A percentile compares a stretch with the other conserved stretches of the same genome.
Evolutionary conservation across 208 protist species (phyloP).

Genomic region (Angomonas desouzai): DNA sequence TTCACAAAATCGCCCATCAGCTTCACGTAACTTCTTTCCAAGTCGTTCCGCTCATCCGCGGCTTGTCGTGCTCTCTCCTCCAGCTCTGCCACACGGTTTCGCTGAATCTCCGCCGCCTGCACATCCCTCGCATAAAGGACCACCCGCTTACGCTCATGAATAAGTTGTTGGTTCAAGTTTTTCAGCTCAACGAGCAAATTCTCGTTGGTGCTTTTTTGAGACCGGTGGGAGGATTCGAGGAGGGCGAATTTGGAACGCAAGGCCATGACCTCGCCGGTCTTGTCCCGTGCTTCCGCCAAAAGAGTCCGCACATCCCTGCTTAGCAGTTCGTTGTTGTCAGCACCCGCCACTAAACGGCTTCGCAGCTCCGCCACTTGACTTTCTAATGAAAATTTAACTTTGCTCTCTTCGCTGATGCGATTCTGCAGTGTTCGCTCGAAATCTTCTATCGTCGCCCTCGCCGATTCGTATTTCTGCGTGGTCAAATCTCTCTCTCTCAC

Average conservation of each 20-base stretch:
- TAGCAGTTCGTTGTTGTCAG: slow-evolving; percentile 82
- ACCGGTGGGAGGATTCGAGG: slow-evolving; percentile 64
- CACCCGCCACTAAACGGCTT: slow-evolving; percentile 63
- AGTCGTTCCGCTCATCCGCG: slow-evolving; percentile 28
- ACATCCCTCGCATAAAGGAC: slow-evolving; percentile 55
- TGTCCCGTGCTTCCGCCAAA: slow-evolving; percentile 56
- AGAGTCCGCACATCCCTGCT: slow-evolving; percentile 67
- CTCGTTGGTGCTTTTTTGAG: slow-evolving; percentile 82
- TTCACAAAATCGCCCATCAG: slow-evolving; percentile 78
- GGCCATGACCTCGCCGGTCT: slow-evolving; percentile 49
- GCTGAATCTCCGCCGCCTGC: slow-evolving; percentile 33
- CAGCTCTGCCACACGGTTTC: slow-evolving; percentile 39
- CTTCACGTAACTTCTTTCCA: slow-evolving; percentile 70
- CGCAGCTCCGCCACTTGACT: slow-evolving; percentile 74
- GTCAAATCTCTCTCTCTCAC: slow-evolving; percentile 80
- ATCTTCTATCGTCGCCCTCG: slow-evolving; percentile 40
- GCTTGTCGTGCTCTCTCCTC: slow-evolving; percentile 43
- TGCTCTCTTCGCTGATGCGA: slow-evolving; percentile 55
- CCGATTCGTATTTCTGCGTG: slow-evolving; percentile 52
- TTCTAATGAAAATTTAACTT: slow-evolving; percentile 62
- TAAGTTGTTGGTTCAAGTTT: slow-evolving; percentile 65
- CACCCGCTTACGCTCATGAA: slow-evolving; percentile 76
- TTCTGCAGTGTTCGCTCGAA: slow-evolving; percentile 62
- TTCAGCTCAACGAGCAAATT: slow-evolving; percentile 80
- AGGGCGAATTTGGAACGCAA: slow-evolving; percentile 72